Evolutionary conservation across 2,329 filamentous ascomycete genomes (phyloP), one percentile per base, ranked within the genome.

Genomic region (Endothia cerciana): DNA sequence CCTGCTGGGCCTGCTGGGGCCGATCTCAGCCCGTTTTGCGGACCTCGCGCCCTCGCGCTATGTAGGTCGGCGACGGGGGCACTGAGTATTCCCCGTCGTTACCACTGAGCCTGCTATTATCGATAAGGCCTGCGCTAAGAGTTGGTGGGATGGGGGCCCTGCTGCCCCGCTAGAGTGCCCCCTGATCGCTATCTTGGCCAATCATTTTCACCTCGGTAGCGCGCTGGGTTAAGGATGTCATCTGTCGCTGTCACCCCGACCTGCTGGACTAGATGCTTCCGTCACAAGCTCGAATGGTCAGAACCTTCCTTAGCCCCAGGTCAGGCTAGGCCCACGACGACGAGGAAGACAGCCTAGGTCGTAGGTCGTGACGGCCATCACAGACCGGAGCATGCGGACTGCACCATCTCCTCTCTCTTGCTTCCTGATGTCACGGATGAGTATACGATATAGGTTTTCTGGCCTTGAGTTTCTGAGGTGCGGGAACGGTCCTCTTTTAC

Each of bases 71-170:
- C n/a, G n/a, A n/a, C n/a, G n/a, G n/a, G n/a, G n/a, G n/a, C n/a
- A 36, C 33, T 36, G 33, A 36, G 33, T 36, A 36, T 36, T 25
- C 19, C 49, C 49, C 40, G 11, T 19, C 45, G 51, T 36, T 1
- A 22, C 17, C 40, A 33, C 47, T 43, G 19, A 41, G n/a, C 51
- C 61, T 40, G 30, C 40, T 45, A 25, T 65, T 62, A 67, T 67
- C 65, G 65, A 67, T 67, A 67, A 67, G 49, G 13, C 43, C 13
- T 49, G 30, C 62, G 40, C 65, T 64, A 61, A 57, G 38, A 7
- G 2, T 43, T 38, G 41, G 41, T 33, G 53, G 36, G 62, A 25
- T 40, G 63, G 49, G 33, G 33, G 38, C 55, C 51, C 28, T 45
- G 15, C 28, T 1, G 25, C 47, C 47, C 47, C 25, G 47, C 22